These are phyloP conservation scores for Neoboletus magnificus DNA, from an alignment of 768 basidiomycete genomes.

Conservation along the genomic window DNA sequence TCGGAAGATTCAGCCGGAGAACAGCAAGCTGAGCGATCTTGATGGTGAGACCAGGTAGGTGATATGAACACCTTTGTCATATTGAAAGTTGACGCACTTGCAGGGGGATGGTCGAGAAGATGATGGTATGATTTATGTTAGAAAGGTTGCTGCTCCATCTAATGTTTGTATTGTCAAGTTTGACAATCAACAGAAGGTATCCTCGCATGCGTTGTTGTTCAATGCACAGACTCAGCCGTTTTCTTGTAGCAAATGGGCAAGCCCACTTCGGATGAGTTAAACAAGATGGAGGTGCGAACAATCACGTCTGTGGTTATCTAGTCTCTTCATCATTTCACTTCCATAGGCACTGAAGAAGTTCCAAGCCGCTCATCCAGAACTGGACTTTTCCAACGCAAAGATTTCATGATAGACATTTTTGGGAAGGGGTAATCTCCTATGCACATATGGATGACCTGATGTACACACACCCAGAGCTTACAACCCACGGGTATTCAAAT, in stretches of 20 bases:
- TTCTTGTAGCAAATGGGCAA: conserved; percentile 82
- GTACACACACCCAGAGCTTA: background rate
- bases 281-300: conserved; percentile 77
- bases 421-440: background rate
- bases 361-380: conserved; percentile 85
- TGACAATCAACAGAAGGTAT: conserved; percentile 43
- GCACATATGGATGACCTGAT: background rate
- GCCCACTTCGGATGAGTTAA: conserved; percentile 90
- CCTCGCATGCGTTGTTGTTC: background rate
- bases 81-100: conserved; percentile 8
- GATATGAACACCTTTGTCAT: background rate
- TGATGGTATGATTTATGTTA: conserved; percentile 76
- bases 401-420: conserved; percentile 51
- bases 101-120: conserved; percentile 98
- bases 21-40: conserved; percentile 93
- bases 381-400: conserved; percentile 92
- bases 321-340: background rate
- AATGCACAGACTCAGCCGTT: background rate
- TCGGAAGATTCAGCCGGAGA: conserved; percentile 90
- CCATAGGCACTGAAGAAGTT: conserved; percentile 80
- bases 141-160: conserved; percentile 1
- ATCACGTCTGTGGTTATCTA: background rate
- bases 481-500: background rate
- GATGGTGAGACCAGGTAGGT: conserved; percentile 88
- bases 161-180: conserved; percentile 32